Evolutionary conservation across 306 rosid species (phyloP).

Genomic region (Cicer judaicum): DNA sequence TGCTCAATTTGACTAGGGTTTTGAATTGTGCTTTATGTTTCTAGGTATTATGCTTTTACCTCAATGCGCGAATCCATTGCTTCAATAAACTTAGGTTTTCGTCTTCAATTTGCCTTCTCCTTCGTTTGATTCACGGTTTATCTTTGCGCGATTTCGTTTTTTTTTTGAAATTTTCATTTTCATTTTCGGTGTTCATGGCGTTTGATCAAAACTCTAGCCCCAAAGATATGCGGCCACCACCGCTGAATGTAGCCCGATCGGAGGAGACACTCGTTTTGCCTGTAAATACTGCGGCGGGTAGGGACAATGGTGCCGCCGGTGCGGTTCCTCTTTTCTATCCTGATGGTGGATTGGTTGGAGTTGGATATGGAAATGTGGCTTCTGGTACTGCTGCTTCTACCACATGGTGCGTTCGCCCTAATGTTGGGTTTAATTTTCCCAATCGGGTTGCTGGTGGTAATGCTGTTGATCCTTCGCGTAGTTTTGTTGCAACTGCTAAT

Average conservation of each 20-base stretch:
- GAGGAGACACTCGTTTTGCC: conserved; percentile 70
- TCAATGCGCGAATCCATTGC: conserved; percentile 34
- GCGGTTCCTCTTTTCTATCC: conserved; percentile 59
- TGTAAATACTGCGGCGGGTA: conserved; percentile 45
- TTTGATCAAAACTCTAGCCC: conserved; percentile 73
- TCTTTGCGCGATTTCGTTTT: conserved; percentile 1
- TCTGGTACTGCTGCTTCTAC: conserved; percentile 48
- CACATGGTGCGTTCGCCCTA: conserved; percentile 68
- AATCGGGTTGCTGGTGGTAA: conserved; percentile 52
- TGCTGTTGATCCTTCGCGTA: conserved; percentile 57
- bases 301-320: conserved; percentile 45
- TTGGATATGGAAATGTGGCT: conserved; percentile 67
- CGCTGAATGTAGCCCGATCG: conserved; percentile 56
- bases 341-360: conserved; percentile 62
- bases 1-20: conserved; percentile 56
- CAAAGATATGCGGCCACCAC: conserved; percentile 57
- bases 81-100: conserved; percentile 10
- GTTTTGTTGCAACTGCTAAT: conserved; percentile 41
- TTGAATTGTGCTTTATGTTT: conserved; percentile 32
- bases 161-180: conserved; percentile 6
- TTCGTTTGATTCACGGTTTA: conserved; percentile 38
- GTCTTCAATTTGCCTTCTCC: conserved; percentile 24
- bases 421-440: conserved; percentile 52
- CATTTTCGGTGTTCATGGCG: conserved; percentile 59
- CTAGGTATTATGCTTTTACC: background rate